A percentile compares a stretch with the other conserved stretches of the same genome.
Conservation (phyloP, 768 basidiomycete species). For the Pleurotus platypus region DNA sequence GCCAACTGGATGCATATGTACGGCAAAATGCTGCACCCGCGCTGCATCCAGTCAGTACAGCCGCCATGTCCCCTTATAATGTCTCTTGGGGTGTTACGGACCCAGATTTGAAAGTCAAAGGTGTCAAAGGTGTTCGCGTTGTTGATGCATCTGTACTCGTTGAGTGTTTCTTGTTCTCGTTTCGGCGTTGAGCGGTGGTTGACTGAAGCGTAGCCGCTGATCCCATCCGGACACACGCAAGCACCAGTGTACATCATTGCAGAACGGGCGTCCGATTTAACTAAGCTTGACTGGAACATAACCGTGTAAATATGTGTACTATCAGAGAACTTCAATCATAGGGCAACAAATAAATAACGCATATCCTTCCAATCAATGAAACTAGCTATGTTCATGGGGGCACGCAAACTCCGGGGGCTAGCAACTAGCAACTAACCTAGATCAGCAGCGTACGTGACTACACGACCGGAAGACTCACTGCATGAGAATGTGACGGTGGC, state of each 20-base stretch:
- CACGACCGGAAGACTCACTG: too few species aligned
- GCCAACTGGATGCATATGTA: constrained; percentile 17
- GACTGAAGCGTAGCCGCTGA: constrained; percentile 13
- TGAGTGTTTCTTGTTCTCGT: constrained; percentile 5
- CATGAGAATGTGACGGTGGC: too few species aligned
- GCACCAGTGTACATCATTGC: constrained; percentile 25
- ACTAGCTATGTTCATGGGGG: too few species aligned
- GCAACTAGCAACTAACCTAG: too few species aligned
- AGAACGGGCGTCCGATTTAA: constrained; percentile 8
- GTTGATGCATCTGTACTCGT: constrained; percentile 37
- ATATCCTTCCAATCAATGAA: too few species aligned
- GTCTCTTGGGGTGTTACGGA: constrained; percentile 28
- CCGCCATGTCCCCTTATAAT: constrained; percentile 24
- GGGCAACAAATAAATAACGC: too few species aligned
- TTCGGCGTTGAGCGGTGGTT: background rate
- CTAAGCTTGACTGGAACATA: too few species aligned
- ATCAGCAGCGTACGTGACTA: too few species aligned
- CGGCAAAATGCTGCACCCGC: constrained; percentile 13
- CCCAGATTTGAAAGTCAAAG: constrained; percentile 30
- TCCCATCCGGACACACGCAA: constrained; percentile 25
- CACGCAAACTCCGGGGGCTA: too few species aligned
- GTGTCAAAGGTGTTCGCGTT: constrained; percentile 27
- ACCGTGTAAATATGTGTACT: too few species aligned
- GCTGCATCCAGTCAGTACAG: constrained; percentile 24
- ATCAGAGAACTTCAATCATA: too few species aligned